phyloP scores from a whole-genome alignment of 2,329 filamentous ascomycete genomes.

The Alternaria longipes region DNA sequence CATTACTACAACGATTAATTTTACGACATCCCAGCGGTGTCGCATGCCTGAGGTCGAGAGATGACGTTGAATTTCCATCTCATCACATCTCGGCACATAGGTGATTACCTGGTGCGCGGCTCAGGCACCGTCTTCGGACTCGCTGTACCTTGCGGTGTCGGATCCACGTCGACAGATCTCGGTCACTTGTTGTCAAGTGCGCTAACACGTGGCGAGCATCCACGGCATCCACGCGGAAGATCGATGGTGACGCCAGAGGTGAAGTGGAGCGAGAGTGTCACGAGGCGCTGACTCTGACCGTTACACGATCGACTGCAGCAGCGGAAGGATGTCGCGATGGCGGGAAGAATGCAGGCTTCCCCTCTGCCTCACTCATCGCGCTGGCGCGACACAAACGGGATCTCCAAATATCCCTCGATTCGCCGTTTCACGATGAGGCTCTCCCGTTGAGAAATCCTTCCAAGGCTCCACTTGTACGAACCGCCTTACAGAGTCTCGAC shows the following conservation, averaged over 20 bases:
- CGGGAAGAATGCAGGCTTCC: constrained; percentile 17
- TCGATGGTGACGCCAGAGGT: constrained; percentile 23
- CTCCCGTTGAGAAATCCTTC: constrained; percentile 21
- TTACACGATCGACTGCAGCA: constrained; percentile 15
- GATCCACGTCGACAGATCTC: constrained; percentile 14
- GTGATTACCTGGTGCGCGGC: constrained; percentile 11
- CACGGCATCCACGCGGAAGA: constrained; percentile 15
- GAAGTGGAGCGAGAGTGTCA: constrained; percentile 19
- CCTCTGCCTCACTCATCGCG: constrained; percentile 15
- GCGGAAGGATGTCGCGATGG: constrained; percentile 24
- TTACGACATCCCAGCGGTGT: constrained; percentile 12
- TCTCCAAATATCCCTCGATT: constrained; percentile 25
- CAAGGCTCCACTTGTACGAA: constrained; percentile 6
- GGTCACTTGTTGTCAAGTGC: constrained; percentile 9
- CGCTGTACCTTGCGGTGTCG: constrained; percentile 5
- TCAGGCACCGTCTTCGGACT: constrained; percentile 10
- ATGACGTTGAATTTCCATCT: constrained; percentile 28
- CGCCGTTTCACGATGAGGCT: constrained; percentile 26
- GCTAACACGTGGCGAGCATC: constrained; percentile 24
- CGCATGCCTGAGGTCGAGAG: constrained; percentile 24
- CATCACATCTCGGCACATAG: constrained; percentile 9
- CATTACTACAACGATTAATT: constrained; percentile 19
- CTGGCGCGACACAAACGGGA: constrained; percentile 25
- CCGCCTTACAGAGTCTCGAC: constrained; percentile 32
- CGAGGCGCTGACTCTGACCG: constrained; percentile 22